Evolutionary conservation across 108 stramenopile genomes (phyloP).

Genomic region (Conticribra guillardii): DNA sequence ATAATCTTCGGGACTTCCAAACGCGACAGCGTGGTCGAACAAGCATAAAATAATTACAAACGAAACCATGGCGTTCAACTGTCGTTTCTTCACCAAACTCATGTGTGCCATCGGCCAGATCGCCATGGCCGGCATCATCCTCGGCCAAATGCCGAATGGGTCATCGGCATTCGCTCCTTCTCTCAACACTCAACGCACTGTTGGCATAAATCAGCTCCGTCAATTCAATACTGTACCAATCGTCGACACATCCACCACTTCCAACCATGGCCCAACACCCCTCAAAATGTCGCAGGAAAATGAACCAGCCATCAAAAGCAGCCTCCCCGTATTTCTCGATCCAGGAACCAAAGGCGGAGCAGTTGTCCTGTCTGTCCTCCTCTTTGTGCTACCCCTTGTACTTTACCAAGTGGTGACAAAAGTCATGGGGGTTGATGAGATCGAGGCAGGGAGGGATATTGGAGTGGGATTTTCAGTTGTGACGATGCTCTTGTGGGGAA

Average conservation of each 20-base stretch:
- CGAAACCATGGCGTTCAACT: not conserved
- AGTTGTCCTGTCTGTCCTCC: conserved; percentile 70
- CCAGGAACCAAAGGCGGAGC: conserved; percentile 88
- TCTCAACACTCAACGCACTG: too few relatives aligned
- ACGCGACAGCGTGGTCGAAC: too few relatives aligned
- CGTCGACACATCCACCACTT: not conserved
- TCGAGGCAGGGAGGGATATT: conserved; percentile 79
- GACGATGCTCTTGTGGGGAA: conserved; percentile 73
- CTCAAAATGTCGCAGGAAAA: conserved; percentile 26
- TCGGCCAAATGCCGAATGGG: not conserved
- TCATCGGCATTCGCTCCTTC: not conserved
- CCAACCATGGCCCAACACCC: too few relatives aligned
- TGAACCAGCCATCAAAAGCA: conserved; percentile 9
- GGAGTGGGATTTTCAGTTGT: conserved; percentile 82
- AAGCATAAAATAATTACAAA: not conserved
- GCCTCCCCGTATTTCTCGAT: conserved; percentile 83
- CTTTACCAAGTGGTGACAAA: conserved; percentile 64
- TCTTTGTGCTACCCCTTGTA: conserved; percentile 78
- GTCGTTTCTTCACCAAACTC: not conserved
- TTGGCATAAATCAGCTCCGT: too few relatives aligned
- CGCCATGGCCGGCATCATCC: not conserved
- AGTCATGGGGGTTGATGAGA: conserved; percentile 68
- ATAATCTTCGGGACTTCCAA: too few relatives aligned
- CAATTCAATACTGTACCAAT: too few relatives aligned
- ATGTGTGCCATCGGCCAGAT: not conserved